phyloP scores from a whole-genome alignment of 805 yeast genomes.

The Peterozyma toletana region DNA sequence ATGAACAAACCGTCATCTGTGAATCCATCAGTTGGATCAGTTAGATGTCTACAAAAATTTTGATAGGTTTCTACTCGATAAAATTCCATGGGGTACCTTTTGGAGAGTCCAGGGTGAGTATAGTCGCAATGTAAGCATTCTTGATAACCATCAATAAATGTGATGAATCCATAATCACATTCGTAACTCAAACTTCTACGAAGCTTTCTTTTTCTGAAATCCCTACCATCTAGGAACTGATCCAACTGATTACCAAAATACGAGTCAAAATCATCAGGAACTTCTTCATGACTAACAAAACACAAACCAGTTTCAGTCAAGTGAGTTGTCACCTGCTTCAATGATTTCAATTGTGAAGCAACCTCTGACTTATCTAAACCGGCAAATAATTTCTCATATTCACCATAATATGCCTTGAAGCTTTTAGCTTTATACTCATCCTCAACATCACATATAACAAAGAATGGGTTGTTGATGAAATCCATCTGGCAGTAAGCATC shows the following conservation, averaged over 20 bases:
- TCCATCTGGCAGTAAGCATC: slow-evolving; percentile 17
- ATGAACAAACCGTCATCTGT: no score
- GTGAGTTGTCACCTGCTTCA: slow-evolving; percentile 15
- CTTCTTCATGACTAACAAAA: slow-evolving; percentile 17
- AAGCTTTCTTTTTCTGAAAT: slow-evolving; percentile 13
- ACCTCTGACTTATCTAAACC: slow-evolving; percentile 9
- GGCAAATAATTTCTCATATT: slow-evolving; percentile 14
- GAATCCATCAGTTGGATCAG: no score
- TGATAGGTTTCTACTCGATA: no score
- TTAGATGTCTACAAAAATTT: no score
- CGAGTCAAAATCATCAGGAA: slow-evolving; percentile 13
- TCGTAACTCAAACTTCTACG: slow-evolving; percentile 16
- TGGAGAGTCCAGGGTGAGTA: no score
- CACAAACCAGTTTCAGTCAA: slow-evolving; percentile 19
- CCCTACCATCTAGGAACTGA: slow-evolving; percentile 12
- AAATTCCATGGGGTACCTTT: no score
- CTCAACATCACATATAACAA: slow-evolving; percentile 17
- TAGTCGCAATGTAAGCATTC: no score
- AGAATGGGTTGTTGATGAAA: slow-evolving; percentile 18
- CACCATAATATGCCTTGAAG: slow-evolving; percentile 18
- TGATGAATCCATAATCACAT: no score
- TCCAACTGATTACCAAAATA: slow-evolving; percentile 15
- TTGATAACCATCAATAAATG: no score
- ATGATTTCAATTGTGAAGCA: slow-evolving; percentile 6
- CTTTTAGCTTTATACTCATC: slow-evolving; percentile 12